Base-by-base conservation (phyloP, 2,329 filamentous ascomycete species). In the Trichoderma atroviride region DNA sequence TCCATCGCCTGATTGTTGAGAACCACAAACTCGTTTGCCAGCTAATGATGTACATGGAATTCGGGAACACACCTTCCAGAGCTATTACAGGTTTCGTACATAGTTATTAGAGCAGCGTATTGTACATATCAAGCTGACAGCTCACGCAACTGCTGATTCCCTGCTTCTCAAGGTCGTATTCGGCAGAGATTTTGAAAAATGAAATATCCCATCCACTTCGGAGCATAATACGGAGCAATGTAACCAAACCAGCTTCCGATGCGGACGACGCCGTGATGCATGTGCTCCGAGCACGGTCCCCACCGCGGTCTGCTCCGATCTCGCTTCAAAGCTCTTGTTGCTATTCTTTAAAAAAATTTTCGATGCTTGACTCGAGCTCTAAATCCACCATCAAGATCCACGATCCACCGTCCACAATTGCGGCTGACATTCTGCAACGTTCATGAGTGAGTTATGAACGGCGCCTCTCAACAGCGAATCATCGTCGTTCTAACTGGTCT, bases 301-400 rank as follows among this genome's bases (percentile, higher is more conserved):
- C 62, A 65, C 62, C 24, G 19, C 50, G 62, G 50, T 47, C 53
- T 9, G n/a, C 63, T 58, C 63, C 63, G 63, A 67, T 67, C 59
- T 40, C 63, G 63, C 63, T 66, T n/a, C 63, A 35, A 58, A 50
- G 33, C 37, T 33, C 27, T 43, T 16, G 11, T 19, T 58, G n/a
- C 29, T 37, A 59, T 67, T 56, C 47, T 24, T 24, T n/a, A 19
- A 43, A 43, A 9, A 24, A 24, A 24, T 50, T 50, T 50, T 14
- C 29, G 35, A 43, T 43, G 40, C 40, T 52, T 10, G 13, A 64
- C 22, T 52, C 50, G 4, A 43, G 40, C 50, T 64, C 24, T 31
- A 3, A 47, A 37, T 55, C 61, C 61, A 64, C 50, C 31, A 56
- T 31, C 24, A 43, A 56, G 55, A 56, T 22, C 11, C 27, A 59